These are phyloP conservation scores for Gomphus sp. DNA, from an alignment of 1,284 basidiomycete genomes.

Conservation along the genomic window DNA sequence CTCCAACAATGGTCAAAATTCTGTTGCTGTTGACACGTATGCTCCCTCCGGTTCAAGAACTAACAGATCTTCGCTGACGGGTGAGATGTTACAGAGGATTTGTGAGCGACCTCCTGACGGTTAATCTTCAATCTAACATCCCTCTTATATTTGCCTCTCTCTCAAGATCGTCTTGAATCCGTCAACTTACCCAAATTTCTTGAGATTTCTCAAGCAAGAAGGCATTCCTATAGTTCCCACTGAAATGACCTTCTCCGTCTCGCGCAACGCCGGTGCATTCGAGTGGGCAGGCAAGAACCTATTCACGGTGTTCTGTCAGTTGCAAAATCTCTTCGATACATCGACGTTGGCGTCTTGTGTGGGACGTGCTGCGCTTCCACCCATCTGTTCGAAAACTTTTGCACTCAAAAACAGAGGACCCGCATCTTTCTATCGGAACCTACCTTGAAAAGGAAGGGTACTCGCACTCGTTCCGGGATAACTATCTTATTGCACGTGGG, in stretches of 20 bases:
- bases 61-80: background rate
- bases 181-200: slow-evolving; percentile 74
- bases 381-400: slow-evolving; percentile 46
- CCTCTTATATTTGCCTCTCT: background rate
- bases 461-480: slow-evolving; percentile 59
- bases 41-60: slow-evolving; percentile 16
- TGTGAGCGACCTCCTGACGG: slow-evolving; percentile 20
- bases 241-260: slow-evolving; percentile 75
- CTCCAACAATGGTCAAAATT: slow-evolving; percentile 28
- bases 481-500: slow-evolving; percentile 67
- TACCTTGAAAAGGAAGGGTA: slow-evolving; percentile 65
- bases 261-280: slow-evolving; percentile 55
- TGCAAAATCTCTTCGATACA: slow-evolving; percentile 50
- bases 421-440: slow-evolving; percentile 53
- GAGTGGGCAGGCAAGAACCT: slow-evolving; percentile 70
- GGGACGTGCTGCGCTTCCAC: slow-evolving; percentile 75
- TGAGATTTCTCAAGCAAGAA: slow-evolving; percentile 52
- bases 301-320: slow-evolving; percentile 58
- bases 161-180: slow-evolving; percentile 70
- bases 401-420: slow-evolving; percentile 16
- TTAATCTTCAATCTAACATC: background rate
- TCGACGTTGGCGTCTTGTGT: slow-evolving; percentile 69
- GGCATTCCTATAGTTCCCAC: slow-evolving; percentile 48
- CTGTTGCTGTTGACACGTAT: slow-evolving; percentile 61
- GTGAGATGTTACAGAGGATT: slow-evolving; percentile 33